Evolutionary conservation across 225 moss, liverwort and hornwort genomes (phyloP), one percentile per base, ranked within the genome.

Genomic region (Sphagnum contortum): DNA sequence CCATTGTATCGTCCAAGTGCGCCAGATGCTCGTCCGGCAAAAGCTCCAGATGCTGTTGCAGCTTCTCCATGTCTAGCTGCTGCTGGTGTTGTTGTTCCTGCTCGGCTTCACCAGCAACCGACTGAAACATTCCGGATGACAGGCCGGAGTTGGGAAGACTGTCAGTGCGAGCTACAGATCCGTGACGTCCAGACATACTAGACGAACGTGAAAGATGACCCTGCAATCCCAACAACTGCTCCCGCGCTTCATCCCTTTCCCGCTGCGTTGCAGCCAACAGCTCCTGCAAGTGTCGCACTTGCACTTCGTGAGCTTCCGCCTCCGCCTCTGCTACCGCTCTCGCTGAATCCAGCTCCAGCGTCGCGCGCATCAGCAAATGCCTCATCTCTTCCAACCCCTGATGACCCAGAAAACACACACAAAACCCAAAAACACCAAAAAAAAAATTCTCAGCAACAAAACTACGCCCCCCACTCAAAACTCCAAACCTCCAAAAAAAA

Each of bases 271-370:
- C 90, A 63, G 77, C 84, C 44, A 91, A 57, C 0, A 82, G 74
- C 62, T 88, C 94, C 81, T 95, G 88, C 84, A 95, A 50, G 63
- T 90, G 84, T 44, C 80, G 84, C 60, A 95, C 92, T 45, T 91
- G 85, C 11, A 84, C 88, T 55, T 92, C 92, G 45, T 89, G 86
- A 47, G 88, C 59, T 61, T 86, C 70, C 14, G 81, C 83, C 62
- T 89, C 86, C 2, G 89, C 87, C 11, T 57, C 80, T 2, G 83
- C 83, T 13, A 87, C 87, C 4, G 79, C 74, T 4, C 89, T 83
- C 2, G 87, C 81, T 45, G 86, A 72, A 64, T 89, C 85, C 45
- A 91, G 78, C 83, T 94, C 94, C 9, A 69, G 44, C 0, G 87
- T 79, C 10, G 83, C 89, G 66, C 83, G 80, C 49, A 77, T 61